Conservation (phyloP, 495 filamentous ascomycete genomes). For the Tuber calosporum region DNA sequence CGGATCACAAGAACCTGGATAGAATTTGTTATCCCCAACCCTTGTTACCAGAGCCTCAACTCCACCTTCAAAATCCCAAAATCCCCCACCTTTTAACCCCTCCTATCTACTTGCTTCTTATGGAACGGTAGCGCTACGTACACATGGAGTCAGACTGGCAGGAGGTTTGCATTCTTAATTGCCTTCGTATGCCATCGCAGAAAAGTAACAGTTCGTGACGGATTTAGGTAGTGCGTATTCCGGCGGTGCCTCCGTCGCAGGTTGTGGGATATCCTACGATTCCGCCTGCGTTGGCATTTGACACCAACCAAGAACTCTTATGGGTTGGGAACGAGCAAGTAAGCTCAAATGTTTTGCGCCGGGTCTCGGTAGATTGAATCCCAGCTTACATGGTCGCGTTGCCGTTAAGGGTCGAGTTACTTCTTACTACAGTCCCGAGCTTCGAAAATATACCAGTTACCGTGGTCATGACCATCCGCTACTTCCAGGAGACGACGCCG, state of each 20-base stretch:
- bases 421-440: constrained; percentile 75
- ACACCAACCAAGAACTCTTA: constrained; percentile 75
- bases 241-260: constrained; percentile 32
- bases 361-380: constrained; percentile 3
- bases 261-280: constrained; percentile 24
- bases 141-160: constrained; percentile 42
- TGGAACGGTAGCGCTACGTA: constrained; percentile 23
- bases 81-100: neutral
- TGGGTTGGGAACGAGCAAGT: constrained; percentile 91
- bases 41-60: neutral
- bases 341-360: constrained; percentile 37
- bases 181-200: neutral
- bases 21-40: neutral
- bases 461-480: constrained; percentile 35
- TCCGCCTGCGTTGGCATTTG: constrained; percentile 59
- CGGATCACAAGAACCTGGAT: neutral
- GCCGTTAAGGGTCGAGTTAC: constrained; percentile 63
- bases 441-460: constrained; percentile 58
- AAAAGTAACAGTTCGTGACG: constrained; percentile 11
- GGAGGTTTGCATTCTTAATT: constrained; percentile 24
- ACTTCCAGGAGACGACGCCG: constrained; percentile 29
- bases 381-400: neutral
- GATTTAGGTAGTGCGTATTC: constrained; percentile 33
- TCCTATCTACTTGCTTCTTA: neutral
- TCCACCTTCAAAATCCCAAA: neutral